Evolutionary conservation across 805 yeast genomes (phyloP).

Genomic region (Clavispora vitiphila): DNA sequence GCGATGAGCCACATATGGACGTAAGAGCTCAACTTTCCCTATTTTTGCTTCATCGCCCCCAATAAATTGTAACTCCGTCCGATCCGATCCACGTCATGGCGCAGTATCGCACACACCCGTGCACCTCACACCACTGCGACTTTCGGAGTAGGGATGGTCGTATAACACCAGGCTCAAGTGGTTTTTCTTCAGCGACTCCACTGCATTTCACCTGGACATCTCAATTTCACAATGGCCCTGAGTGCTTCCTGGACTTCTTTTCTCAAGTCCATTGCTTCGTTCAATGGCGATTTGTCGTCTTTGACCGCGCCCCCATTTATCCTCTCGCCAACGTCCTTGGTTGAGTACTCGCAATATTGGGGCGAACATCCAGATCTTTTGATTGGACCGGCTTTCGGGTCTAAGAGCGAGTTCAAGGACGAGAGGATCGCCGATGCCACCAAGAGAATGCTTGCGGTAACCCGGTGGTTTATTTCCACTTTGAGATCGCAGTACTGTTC

Average conservation of each 20-base stretch:
- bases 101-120: constrained; percentile 5
- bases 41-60: too few species aligned
- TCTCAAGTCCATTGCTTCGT: constrained; percentile 83
- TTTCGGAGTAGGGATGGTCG: not conserved
- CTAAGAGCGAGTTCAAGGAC: constrained; percentile 27
- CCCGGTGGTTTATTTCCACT: constrained; percentile 88
- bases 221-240: constrained; percentile 15
- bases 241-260: constrained; percentile 82
- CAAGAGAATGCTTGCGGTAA: constrained; percentile 73
- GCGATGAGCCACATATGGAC: too few species aligned
- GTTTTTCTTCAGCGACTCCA: not conserved
- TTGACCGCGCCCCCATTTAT: constrained; percentile 98
- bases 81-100: constrained; percentile 2
- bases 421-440: constrained; percentile 42
- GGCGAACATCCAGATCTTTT: constrained; percentile 86
- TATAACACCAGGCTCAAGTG: not conserved
- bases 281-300: constrained; percentile 89
- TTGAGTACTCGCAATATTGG: constrained; percentile 95
- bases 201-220: too few species aligned
- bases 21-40: too few species aligned
- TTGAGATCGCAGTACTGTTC: constrained; percentile 91
- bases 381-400: constrained; percentile 59
- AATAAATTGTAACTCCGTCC: not conserved
- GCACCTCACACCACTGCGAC: constrained; percentile 1
- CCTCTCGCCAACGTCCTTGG: constrained; percentile 80